phyloP scores from a whole-genome alignment of 2,329 filamentous ascomycete genomes.

The Colletotrichum costaricense region DNA sequence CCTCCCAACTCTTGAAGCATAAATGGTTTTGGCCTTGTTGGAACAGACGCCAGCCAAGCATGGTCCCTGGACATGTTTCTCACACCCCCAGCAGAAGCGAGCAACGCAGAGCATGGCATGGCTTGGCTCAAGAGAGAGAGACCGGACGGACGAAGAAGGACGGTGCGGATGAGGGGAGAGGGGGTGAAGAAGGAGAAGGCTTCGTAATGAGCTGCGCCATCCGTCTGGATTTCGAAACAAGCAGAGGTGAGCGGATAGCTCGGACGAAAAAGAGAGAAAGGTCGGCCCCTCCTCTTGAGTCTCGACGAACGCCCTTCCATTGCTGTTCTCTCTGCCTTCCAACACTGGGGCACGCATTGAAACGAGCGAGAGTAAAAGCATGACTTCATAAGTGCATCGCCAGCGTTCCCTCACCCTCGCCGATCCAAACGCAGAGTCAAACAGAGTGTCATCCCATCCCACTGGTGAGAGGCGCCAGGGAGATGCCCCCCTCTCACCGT shows the following conservation, averaged over 20 bases:
- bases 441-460: slow-evolving; percentile 30
- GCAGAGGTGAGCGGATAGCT: slow-evolving; percentile 29
- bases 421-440: slow-evolving; percentile 8
- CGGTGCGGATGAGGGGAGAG: background rate
- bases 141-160: background rate
- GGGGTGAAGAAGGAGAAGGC: background rate
- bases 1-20: slow-evolving; percentile 30
- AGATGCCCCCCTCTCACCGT: background rate
- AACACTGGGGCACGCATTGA: background rate
- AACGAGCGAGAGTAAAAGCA: background rate
- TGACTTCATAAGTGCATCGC: background rate
- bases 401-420: background rate
- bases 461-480: background rate
- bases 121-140: background rate
- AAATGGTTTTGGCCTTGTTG: slow-evolving; percentile 23
- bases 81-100: background rate
- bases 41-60: slow-evolving; percentile 21
- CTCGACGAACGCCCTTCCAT: slow-evolving; percentile 21
- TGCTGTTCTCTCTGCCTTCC: background rate
- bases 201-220: slow-evolving; percentile 32
- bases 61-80: slow-evolving; percentile 3
- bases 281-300: background rate
- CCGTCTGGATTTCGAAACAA: slow-evolving; percentile 30
- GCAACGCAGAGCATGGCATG: background rate
- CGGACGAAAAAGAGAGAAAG: slow-evolving; percentile 11